Evolutionary conservation across 129 eudicot genomes (phyloP), one percentile per base, ranked within the genome.

Genomic region (Silybum marianum): DNA sequence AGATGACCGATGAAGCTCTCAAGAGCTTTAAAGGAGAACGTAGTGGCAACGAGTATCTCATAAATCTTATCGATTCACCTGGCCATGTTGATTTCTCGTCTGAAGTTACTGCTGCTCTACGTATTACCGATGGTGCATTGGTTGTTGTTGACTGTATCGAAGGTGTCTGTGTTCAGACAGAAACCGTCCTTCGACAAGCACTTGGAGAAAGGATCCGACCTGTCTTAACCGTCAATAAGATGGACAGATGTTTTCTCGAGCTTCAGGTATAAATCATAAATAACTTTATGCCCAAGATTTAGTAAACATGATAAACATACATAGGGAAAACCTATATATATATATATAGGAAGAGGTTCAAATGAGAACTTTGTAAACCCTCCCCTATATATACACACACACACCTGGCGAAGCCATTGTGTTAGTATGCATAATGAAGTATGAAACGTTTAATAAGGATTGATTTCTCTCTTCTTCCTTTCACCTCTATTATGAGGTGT

Each of bases 231-330:
- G 90, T 91, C 67, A 91, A 91, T 89, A 91, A 91, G 89, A 91
- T 92, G 92, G 97, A 92, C 90, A 80, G 91, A 76, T 92, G 97
- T 74, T 92, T 92, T 85, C 92, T 92, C 67, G 97, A 90, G 86
- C 97, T 88, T 13, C 94, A 88, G 36, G 36, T 32, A 32, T 32
- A 32, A 32, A 32, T 32, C 6, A 32, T 32, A 4, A 3, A 32
- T 32, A 32, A 32, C 36, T 4, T 32, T 32, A 32, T 32, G 36
- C 6, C 36, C 36, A 32, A 32, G 36, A 32, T 32, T 32, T 32
- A 32, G 36, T 3, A 32, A 32, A 32, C 6, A 32, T 32, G 36
- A 32, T 32, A 32, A 32, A 0, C 36, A 32, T 0, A 32, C 6
- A 3, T 32, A 32, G 6, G 6, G 6, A 32, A 32, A 32, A 32